A percentile compares a stretch with the other conserved stretches of the same genome.
phyloP scores from a whole-genome alignment of 768 basidiomycete genomes.

The Russula vinacea region DNA sequence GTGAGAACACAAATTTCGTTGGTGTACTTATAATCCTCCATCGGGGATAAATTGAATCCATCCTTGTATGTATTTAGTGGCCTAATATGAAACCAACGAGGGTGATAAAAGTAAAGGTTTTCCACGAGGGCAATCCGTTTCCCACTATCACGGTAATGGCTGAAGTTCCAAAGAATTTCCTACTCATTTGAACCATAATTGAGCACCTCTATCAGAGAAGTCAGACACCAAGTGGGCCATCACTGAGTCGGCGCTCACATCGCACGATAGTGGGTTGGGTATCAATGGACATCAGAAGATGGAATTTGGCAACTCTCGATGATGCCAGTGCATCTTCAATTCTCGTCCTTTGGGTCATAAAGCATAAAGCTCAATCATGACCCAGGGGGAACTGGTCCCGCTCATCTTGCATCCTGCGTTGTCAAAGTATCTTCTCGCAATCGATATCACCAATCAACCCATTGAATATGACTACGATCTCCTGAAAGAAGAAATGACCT shows the following conservation, averaged over 20 bases:
- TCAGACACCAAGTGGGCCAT: background rate
- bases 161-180: slow-evolving; percentile 22
- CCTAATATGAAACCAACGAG: background rate
- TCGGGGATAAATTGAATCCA: background rate
- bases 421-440: too few species aligned
- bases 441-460: too few species aligned
- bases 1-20: background rate
- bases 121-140: slow-evolving; percentile 9
- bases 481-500: too few species aligned
- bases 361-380: too few species aligned
- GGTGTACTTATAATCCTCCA: background rate
- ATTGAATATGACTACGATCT: too few species aligned
- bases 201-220: background rate
- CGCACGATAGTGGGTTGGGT: background rate
- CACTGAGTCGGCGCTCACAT: background rate
- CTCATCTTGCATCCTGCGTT: too few species aligned
- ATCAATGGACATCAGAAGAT: background rate
- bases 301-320: background rate
- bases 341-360: background rate
- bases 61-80: background rate
- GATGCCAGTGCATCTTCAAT: background rate
- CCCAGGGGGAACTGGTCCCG: too few species aligned
- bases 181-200: background rate
- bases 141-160: background rate
- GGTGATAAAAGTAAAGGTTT: slow-evolving; percentile 15